phyloP scores from a whole-genome alignment of 2,329 filamentous ascomycete species.

The Fusarium virguliforme region DNA sequence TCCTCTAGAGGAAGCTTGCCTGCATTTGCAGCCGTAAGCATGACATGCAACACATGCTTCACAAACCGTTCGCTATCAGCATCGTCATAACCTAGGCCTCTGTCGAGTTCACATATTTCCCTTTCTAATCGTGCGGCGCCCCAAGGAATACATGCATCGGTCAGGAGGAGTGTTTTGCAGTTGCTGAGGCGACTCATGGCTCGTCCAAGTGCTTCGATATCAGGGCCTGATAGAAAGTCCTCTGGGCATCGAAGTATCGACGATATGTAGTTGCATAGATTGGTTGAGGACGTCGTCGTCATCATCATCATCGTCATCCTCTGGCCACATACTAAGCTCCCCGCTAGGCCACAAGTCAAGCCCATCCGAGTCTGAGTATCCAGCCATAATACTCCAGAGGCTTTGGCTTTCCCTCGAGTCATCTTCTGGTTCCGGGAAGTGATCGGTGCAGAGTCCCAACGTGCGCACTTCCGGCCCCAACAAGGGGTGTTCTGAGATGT shows the following conservation, averaged over 20 bases:
- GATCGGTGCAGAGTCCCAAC: conserved; percentile 5
- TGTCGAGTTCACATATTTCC: neutral
- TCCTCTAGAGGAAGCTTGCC: conserved; percentile 1
- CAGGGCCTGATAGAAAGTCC: neutral
- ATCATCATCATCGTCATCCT: too few relatives aligned
- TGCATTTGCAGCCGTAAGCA: neutral
- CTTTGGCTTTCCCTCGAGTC: too few relatives aligned
- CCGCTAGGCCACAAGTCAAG: too few relatives aligned
- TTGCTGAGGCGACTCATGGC: neutral
- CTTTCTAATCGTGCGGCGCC: neutral
- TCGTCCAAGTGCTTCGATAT: neutral
- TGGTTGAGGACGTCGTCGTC: too few relatives aligned
- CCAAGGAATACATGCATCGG: neutral
- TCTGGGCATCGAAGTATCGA: too few relatives aligned
- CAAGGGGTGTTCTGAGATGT: conserved; percentile 4
- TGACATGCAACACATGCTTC: too few relatives aligned
- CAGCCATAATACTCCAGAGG: too few relatives aligned
- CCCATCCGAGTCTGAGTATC: too few relatives aligned
- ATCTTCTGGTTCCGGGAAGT: conserved; percentile 11
- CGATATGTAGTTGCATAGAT: too few relatives aligned
- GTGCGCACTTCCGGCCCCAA: neutral
- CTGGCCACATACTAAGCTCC: too few relatives aligned
- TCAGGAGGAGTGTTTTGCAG: neutral
- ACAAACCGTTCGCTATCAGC: too few relatives aligned
- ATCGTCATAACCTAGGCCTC: neutral